Conservation (phyloP, 2,329 filamentous ascomycete species). For the Ophiosphaerella narmari region DNA sequence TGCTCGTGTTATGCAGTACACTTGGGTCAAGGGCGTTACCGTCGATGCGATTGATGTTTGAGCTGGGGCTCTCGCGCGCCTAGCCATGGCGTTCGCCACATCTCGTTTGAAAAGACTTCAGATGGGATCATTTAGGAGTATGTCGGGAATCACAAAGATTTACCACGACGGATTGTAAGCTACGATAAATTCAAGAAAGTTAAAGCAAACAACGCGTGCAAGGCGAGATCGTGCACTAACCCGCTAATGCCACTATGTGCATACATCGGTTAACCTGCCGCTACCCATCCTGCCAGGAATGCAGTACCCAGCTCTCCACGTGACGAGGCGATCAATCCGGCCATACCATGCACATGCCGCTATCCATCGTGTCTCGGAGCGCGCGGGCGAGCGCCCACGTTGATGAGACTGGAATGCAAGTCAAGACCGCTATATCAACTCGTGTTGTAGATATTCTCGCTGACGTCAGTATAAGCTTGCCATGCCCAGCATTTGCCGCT, state of each 20-base stretch:
- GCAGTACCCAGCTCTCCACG: no score
- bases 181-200: conserved; percentile 30
- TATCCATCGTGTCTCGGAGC: no score
- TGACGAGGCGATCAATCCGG: no score
- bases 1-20: conserved; percentile 76
- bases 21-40: conserved; percentile 83
- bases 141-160: conserved; percentile 33
- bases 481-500: neutral
- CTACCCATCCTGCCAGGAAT: no score
- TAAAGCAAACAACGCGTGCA: conserved; percentile 10
- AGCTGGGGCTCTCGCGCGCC: conserved; percentile 25
- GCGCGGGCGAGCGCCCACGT: no score
- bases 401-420: no score
- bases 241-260: neutral
- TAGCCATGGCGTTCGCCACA: conserved; percentile 31
- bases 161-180: conserved; percentile 34
- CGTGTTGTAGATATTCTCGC: neutral
- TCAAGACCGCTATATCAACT: neutral
- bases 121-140: conserved; percentile 22
- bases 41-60: conserved; percentile 86
- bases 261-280: no score
- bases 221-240: neutral
- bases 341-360: no score
- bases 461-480: no score
- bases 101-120: conserved; percentile 26